Percentiles rank a stretch among this genome's conserved stretches.
phyloP scores from a whole-genome alignment of 495 filamentous ascomycete genomes.

The Xylaria acuta region DNA sequence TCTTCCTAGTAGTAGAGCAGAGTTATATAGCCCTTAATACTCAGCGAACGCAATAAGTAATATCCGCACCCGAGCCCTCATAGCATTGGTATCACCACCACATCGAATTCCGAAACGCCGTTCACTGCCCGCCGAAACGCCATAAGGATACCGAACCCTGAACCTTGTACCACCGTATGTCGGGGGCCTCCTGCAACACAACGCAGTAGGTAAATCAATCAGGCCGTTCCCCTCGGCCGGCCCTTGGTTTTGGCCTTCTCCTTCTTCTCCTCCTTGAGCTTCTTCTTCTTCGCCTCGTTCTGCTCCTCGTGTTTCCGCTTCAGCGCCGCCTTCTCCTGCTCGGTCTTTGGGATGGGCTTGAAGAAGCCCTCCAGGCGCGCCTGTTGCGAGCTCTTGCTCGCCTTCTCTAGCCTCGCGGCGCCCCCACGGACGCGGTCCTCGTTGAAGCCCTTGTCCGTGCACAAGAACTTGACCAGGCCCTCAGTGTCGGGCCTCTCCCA shows the following conservation, averaged over 20 bases:
- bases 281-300: conserved; percentile 88
- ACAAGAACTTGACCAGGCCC: conserved; percentile 85
- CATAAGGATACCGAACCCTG: not conserved
- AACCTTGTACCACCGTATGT: not conserved
- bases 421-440: conserved; percentile 87
- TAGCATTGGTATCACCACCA: conserved; percentile 11
- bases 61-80: not conserved
- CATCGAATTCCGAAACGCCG: conserved; percentile 2
- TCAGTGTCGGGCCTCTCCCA: conserved; percentile 94
- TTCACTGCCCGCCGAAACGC: not conserved
- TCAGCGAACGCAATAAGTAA: not conserved
- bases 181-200: not conserved
- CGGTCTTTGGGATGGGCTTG: conserved; percentile 88
- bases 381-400: conserved; percentile 86
- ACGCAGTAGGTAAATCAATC: not conserved
- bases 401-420: conserved; percentile 80
- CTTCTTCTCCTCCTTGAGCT: conserved; percentile 89
- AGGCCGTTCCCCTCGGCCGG: conserved; percentile 65
- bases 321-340: conserved; percentile 76
- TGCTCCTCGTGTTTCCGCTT: conserved; percentile 96
- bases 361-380: conserved; percentile 96
- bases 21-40: not conserved
- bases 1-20: not conserved
- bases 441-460: conserved; percentile 93
- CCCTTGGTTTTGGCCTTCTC: conserved; percentile 89